Base-by-base conservation (phyloP, 2,329 filamentous ascomycete genomes). In the Claviceps citrina region DNA sequence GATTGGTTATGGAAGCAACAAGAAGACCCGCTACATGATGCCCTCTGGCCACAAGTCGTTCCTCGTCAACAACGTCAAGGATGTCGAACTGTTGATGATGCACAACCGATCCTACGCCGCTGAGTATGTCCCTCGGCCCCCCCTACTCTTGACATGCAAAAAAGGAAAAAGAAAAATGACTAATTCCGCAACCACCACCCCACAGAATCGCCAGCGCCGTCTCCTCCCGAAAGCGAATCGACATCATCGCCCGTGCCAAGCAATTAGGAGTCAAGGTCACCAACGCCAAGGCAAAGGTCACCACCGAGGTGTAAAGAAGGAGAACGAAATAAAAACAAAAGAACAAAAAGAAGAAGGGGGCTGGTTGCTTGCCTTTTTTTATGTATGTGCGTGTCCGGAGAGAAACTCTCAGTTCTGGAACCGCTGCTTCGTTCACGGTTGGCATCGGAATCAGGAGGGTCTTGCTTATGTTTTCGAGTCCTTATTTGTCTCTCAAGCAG, bases 21-120 rank as follows among this genome's bases (percentile, higher is more conserved):
- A 85, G 79, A 96, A 96, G 80, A 98, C 91, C 64, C 81, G 84
- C 63, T 89, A 93, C 78, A 81, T 96, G 81, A 93, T 86, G 76
- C 91, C 91, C 65, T 94, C 86, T 59, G 91, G 91, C 71, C 89
- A 96, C 83, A 96, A 95, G 81, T 84, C 89, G 53, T 98, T 98
- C 83, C 79, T 96, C 63, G 91, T 98, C 72, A 85, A 81, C 81
- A 98, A 98, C 78, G 68, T 77, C 68, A 77, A 81, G 65, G 91
- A 98, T 58, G 81, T 98, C 61, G 89, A 98, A 69, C 82, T 98
- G 49, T 81, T 98, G 61, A 76, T 98, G 59, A 98, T 98, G 91
- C 91, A 98, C 83, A 96, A 96, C 84, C 81, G 82, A 66, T 93
- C 86, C 68, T 95, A 84, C 71, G 91, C 91, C 65, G 91, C 91